These are phyloP conservation scores for Diaporthe citriasiana DNA, from an alignment of 2,329 filamentous ascomycete species.

Conservation along the genomic window DNA sequence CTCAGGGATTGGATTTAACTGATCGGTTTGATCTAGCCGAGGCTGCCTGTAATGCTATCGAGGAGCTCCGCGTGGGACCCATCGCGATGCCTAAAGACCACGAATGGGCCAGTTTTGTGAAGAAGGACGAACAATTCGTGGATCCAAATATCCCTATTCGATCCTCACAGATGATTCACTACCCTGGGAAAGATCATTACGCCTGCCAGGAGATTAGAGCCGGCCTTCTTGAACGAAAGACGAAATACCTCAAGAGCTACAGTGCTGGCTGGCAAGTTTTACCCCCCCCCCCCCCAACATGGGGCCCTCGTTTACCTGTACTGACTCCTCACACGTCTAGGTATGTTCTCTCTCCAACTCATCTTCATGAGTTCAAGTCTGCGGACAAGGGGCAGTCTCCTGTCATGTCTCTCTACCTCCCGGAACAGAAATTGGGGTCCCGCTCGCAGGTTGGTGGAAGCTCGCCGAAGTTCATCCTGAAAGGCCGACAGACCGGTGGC, in stretches of 20 bases:
- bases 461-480: slow-evolving; percentile 98
- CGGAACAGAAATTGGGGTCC: slow-evolving; percentile 94
- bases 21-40: slow-evolving; percentile 66
- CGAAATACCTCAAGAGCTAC: slow-evolving; percentile 98
- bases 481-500: slow-evolving; percentile 91
- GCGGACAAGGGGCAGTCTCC: slow-evolving; percentile 92
- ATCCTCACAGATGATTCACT: slow-evolving; percentile 85
- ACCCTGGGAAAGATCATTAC: slow-evolving; percentile 90
- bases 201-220: slow-evolving; percentile 87
- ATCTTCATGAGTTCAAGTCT: slow-evolving; percentile 99
- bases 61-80: slow-evolving; percentile 86
- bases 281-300: too few species aligned
- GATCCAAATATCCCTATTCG: slow-evolving; percentile 86
- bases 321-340: slow-evolving; percentile 59
- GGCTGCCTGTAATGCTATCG: slow-evolving; percentile 81
- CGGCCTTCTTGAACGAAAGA: slow-evolving; percentile 95
- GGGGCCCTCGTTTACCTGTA: neutral
- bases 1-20: neutral
- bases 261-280: slow-evolving; percentile 86
- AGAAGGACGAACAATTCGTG: slow-evolving; percentile 86
- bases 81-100: slow-evolving; percentile 94
- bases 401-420: slow-evolving; percentile 95
- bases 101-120: slow-evolving; percentile 90
- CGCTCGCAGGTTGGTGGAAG: slow-evolving; percentile 86
- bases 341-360: slow-evolving; percentile 96